phyloP scores from a whole-genome alignment of 495 filamentous ascomycete genomes.

The Aspergillus cavernicola region DNA sequence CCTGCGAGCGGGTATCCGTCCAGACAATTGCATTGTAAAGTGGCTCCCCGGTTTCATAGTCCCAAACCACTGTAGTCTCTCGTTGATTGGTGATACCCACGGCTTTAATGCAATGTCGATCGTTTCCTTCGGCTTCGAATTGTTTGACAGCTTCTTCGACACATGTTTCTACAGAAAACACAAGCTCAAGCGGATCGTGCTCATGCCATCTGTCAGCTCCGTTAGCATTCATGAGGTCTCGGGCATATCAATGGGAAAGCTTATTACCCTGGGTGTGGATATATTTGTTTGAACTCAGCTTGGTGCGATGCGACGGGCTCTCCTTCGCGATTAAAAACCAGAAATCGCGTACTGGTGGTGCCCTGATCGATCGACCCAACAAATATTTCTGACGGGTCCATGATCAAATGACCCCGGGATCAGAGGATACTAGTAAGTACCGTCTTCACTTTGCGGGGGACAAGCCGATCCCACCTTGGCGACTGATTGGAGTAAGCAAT shows the following conservation, averaged over 20 bases:
- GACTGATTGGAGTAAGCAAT: not conserved
- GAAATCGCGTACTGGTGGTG: constrained; percentile 86
- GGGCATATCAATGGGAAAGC: not conserved
- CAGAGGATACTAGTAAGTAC: not conserved
- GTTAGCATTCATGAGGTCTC: constrained; percentile 8
- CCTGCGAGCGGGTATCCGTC: constrained; percentile 84
- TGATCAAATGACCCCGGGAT: constrained; percentile 2
- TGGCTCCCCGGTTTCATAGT: constrained; percentile 77
- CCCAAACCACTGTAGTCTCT: constrained; percentile 93
- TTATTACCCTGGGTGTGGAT: constrained; percentile 82
- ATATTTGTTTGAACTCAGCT: constrained; percentile 85
- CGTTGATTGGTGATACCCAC: constrained; percentile 95
- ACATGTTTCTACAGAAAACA: constrained; percentile 76
- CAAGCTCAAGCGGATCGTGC: constrained; percentile 77
- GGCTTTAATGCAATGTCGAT: constrained; percentile 64
- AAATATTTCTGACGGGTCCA: constrained; percentile 39
- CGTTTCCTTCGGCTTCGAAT: constrained; percentile 66
- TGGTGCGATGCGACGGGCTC: constrained; percentile 84
- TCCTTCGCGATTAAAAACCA: constrained; percentile 81
- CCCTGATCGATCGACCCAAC: constrained; percentile 85
- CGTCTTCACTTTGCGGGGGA: not conserved
- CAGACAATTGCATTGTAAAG: constrained; percentile 90
- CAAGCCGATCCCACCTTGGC: not conserved
- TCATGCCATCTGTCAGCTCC: constrained; percentile 74
- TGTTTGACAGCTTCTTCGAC: constrained; percentile 71